Evolutionary conservation across 2,329 filamentous ascomycete genomes (phyloP).

Genomic region (Thielaviopsis ethacetica): DNA sequence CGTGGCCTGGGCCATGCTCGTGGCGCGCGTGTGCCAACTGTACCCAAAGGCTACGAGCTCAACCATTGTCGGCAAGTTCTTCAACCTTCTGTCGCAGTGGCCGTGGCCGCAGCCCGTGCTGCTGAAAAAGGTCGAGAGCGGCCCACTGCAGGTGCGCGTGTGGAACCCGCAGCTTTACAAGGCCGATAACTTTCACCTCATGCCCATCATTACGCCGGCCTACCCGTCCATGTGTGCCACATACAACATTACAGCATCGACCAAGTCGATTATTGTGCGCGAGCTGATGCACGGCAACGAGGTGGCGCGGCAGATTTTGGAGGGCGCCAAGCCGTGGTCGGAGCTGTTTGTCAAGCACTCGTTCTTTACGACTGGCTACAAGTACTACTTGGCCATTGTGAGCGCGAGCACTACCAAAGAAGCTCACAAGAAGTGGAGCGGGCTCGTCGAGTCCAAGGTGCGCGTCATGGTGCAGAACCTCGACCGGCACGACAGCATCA

Average conservation of each 20-base stretch:
- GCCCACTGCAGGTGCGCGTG: conserved; percentile 63
- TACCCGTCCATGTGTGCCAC: conserved; percentile 98
- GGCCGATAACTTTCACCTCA: conserved; percentile 70
- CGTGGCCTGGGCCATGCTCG: conserved; percentile 96
- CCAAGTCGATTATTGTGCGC: conserved; percentile 64
- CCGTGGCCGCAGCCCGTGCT: conserved; percentile 88
- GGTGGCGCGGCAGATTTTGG: conserved; percentile 65
- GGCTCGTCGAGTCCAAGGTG: conserved; percentile 85
- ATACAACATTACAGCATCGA: conserved; percentile 80
- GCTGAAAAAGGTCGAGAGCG: conserved; percentile 73
- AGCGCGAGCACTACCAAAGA: conserved; percentile 71
- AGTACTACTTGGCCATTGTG: conserved; percentile 85
- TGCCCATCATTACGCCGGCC: conserved; percentile 96
- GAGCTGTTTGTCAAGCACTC: conserved; percentile 79
- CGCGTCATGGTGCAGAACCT: conserved; percentile 69
- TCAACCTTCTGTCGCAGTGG: conserved; percentile 80
- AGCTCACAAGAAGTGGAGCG: conserved; percentile 73
- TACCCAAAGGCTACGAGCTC: conserved; percentile 86
- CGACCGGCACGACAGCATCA: conserved; percentile 65
- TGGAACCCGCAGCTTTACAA: conserved; percentile 92
- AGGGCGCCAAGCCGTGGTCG: conserved; percentile 64
- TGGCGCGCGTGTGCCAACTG: conserved; percentile 86
- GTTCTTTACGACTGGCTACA: conserved; percentile 87
- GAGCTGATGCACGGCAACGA: conserved; percentile 66
- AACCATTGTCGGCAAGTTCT: conserved; percentile 85